A percentile compares a stretch with the other conserved stretches of the same genome.
phyloP scores from a whole-genome alignment of 2,329 filamentous ascomycete genomes.

The Leptographium wingfieldii region DNA sequence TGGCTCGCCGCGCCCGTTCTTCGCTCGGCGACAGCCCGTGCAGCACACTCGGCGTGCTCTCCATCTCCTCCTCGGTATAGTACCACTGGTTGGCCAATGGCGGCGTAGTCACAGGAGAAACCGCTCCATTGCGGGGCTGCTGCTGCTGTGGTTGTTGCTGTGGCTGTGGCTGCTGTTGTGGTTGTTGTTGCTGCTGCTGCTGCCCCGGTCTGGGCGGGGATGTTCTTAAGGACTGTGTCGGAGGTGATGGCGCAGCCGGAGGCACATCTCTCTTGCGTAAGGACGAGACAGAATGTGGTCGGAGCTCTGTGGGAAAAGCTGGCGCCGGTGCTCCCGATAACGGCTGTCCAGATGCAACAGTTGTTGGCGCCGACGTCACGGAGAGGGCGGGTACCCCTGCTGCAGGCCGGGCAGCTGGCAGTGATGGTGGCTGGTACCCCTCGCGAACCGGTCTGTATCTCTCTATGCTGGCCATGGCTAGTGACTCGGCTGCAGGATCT shows the following conservation, averaged over 20 bases:
- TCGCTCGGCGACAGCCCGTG: slow-evolving; percentile 68
- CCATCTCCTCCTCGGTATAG: slow-evolving; percentile 72
- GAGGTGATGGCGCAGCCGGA: slow-evolving; percentile 49
- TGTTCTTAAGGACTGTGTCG: slow-evolving; percentile 39
- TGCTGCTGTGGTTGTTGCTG: background rate
- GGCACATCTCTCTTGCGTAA: slow-evolving; percentile 40
- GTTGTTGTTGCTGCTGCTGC: background rate
- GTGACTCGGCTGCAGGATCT: background rate
- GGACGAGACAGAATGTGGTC: slow-evolving; percentile 34
- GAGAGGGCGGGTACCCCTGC: background rate
- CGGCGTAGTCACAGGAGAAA: background rate
- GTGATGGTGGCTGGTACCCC: slow-evolving; percentile 41
- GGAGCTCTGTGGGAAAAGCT: slow-evolving; percentile 20
- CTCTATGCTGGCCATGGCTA: slow-evolving; percentile 45
- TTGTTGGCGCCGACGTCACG: background rate
- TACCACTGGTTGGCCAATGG: slow-evolving; percentile 61
- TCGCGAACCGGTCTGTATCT: slow-evolving; percentile 44
- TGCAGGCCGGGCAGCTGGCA: slow-evolving; percentile 23
- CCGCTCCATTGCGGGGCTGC: background rate
- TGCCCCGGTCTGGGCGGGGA: slow-evolving; percentile 36
- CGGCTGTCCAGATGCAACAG: background rate
- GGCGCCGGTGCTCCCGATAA: background rate
- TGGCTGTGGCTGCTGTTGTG: slow-evolving; percentile 13
- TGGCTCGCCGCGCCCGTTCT: slow-evolving; percentile 70
- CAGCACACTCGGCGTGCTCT: slow-evolving; percentile 69